phyloP scores from a whole-genome alignment of 495 filamentous ascomycete genomes.

The Neurospora terricola region DNA sequence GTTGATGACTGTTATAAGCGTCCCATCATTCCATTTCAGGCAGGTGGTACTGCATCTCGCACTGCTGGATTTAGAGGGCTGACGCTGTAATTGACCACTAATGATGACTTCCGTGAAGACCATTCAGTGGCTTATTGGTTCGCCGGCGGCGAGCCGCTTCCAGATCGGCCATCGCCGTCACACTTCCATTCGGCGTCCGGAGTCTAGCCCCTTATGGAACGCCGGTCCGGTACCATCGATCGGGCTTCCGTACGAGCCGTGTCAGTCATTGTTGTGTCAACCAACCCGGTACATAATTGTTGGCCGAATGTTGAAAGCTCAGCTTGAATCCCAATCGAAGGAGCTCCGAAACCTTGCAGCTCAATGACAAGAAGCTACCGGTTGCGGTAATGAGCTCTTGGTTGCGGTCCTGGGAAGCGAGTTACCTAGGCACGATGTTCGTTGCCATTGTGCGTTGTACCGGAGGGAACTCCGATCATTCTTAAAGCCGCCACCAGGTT shows the following conservation, averaged over 20 bases:
- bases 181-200: not conserved
- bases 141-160: not conserved
- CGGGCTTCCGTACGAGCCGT: not conserved
- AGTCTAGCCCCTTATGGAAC: not conserved
- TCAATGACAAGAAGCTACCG: not conserved
- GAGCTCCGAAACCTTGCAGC: not conserved
- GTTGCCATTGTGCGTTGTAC: not conserved
- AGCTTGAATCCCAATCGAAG: not conserved
- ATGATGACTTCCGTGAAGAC: not conserved
- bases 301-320: not conserved
- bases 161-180: not conserved
- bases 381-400: not conserved
- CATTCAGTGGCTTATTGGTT: not conserved
- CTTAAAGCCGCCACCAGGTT: not conserved
- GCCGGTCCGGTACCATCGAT: not conserved
- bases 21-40: not conserved
- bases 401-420: not conserved
- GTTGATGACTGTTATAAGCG: not conserved
- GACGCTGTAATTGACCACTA: not conserved
- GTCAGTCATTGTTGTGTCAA: not conserved
- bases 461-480: not conserved
- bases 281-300: not conserved
- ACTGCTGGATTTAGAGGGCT: not conserved
- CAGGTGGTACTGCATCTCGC: not conserved
- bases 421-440: not conserved